Percentiles rank a stretch among this genome's conserved stretches.
phyloP scores from a whole-genome alignment of 129 eudicot species.

The Arctium lappa region DNA sequence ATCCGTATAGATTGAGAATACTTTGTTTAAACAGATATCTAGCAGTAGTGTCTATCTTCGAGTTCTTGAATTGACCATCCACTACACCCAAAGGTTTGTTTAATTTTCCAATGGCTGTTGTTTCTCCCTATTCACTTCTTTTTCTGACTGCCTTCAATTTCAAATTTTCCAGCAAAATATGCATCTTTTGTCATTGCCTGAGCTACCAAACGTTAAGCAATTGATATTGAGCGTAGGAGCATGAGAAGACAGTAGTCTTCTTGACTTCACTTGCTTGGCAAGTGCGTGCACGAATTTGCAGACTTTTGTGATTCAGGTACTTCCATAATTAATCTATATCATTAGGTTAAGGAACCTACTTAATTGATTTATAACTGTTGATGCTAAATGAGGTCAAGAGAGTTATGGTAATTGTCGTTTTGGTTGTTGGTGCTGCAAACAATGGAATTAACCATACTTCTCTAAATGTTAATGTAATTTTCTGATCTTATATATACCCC shows the following conservation, averaged over 20 bases:
- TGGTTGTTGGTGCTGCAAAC: background rate
- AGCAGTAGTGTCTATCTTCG: slow-evolving; percentile 37
- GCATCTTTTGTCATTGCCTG: background rate
- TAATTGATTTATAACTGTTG: background rate
- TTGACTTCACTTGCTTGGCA: background rate
- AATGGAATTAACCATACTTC: background rate
- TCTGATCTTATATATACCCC: too few relatives aligned
- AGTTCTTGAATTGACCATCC: slow-evolving; percentile 34
- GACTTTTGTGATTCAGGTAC: background rate
- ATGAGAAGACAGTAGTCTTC: background rate
- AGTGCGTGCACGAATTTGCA: background rate
- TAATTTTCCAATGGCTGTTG: background rate
- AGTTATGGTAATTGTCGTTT: too few relatives aligned
- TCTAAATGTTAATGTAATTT: background rate
- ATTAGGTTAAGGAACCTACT: background rate
- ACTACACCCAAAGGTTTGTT: slow-evolving; percentile 35
- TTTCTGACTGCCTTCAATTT: background rate
- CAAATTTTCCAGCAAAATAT: background rate
- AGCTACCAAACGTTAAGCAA: background rate
- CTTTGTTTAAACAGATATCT: too few relatives aligned
- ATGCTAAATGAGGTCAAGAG: background rate
- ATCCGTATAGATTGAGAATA: too few relatives aligned
- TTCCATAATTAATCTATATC: background rate
- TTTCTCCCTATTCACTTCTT: background rate
- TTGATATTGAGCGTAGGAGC: background rate